Evolutionary conservation across 495 filamentous ascomycete species (phyloP).

Genomic region (Penicillium manginii): DNA sequence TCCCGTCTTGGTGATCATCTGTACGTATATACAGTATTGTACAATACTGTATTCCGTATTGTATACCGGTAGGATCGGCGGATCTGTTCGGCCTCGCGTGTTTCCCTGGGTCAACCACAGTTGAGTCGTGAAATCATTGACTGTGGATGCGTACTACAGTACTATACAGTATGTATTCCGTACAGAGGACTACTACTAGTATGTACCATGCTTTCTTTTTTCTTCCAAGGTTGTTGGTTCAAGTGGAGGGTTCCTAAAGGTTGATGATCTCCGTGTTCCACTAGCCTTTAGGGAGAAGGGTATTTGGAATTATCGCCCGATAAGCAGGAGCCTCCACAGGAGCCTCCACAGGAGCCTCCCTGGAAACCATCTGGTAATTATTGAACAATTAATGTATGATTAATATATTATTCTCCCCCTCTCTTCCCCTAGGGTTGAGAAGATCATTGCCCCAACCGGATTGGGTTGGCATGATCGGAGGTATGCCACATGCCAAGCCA

Average conservation of each 20-base stretch:
- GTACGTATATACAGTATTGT: background rate
- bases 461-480: background rate
- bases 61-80: slow-evolving; percentile 9
- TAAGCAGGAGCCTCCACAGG: background rate
- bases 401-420: background rate
- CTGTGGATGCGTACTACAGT: slow-evolving; percentile 15
- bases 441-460: background rate
- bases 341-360: background rate
- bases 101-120: slow-evolving; percentile 10
- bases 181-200: background rate
- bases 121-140: slow-evolving; percentile 30
- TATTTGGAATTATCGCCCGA: background rate
- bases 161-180: too few species aligned
- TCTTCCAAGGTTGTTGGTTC: too few species aligned
- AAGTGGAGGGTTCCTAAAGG: too few species aligned
- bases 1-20: background rate
- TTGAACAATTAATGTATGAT: background rate
- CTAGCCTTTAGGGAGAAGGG: too few species aligned
- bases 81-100: slow-evolving; percentile 22
- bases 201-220: background rate
- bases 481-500: slow-evolving; percentile 2
- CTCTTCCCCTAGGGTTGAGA: background rate
- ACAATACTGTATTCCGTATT: background rate
- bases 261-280: too few species aligned
- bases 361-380: slow-evolving; percentile 1